phyloP scores from a whole-genome alignment of 495 filamentous ascomycete species.

The Aspergillus panamensis region DNA sequence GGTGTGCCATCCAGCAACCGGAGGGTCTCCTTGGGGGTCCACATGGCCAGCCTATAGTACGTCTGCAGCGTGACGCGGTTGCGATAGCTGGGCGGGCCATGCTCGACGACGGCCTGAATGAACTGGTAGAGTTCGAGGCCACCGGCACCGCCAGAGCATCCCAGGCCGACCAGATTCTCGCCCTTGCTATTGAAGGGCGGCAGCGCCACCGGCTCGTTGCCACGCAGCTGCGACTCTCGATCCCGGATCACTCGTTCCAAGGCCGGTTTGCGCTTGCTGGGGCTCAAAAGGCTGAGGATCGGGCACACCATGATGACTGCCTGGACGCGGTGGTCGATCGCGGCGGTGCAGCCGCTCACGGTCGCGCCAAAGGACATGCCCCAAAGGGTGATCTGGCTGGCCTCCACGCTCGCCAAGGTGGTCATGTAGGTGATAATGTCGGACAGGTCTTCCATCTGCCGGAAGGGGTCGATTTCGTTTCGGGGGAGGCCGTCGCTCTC shows the following conservation, averaged over 20 bases:
- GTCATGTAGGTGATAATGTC: background rate
- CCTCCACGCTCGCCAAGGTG: background rate
- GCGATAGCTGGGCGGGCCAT: background rate
- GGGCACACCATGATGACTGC: conserved; percentile 19
- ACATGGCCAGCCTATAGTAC: conserved; percentile 2
- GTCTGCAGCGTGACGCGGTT: conserved; percentile 7
- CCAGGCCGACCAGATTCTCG: background rate
- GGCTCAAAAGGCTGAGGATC: conserved; percentile 13
- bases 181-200: background rate
- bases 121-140: too few relatives aligned
- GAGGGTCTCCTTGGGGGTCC: background rate
- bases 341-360: background rate
- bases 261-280: conserved; percentile 5
- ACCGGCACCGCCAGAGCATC: conserved; percentile 4
- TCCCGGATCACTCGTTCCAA: conserved; percentile 24
- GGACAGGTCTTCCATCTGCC: background rate
- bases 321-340: background rate
- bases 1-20: too few relatives aligned
- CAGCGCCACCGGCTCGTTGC: background rate
- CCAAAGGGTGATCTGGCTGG: background rate
- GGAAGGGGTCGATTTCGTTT: background rate
- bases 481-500: background rate
- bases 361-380: background rate
- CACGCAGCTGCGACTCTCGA: conserved; percentile 21
- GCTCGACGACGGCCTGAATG: background rate